A percentile compares a stretch with the other conserved stretches of the same genome.
These are phyloP conservation scores for Piper longum DNA, from an alignment of 164 flowering plant species.

Conservation along the genomic window DNA sequence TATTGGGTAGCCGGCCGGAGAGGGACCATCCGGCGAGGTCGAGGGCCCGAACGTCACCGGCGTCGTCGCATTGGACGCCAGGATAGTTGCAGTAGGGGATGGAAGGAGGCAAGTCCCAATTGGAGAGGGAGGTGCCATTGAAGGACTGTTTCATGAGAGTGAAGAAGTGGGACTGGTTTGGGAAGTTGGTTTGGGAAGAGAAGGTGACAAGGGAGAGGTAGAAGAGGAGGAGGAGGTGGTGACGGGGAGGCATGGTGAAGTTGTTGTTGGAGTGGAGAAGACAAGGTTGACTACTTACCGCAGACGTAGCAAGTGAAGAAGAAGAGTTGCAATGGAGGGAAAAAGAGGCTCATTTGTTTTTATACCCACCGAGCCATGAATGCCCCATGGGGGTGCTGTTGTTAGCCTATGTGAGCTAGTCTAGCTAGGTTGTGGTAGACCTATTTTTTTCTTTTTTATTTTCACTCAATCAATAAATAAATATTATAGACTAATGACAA, in stretches of 20 bases:
- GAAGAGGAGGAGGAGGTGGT: constrained; percentile 3
- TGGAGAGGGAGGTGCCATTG: constrained; percentile 29
- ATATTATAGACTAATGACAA: too few relatives aligned
- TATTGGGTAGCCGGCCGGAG: constrained; percentile 33
- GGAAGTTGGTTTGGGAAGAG: constrained; percentile 11
- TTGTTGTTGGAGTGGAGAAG: too few relatives aligned
- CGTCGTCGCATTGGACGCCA: constrained; percentile 48
- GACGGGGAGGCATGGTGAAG: not conserved
- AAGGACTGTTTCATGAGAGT: constrained; percentile 9
- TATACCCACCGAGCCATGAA: too few relatives aligned
- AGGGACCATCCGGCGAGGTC: constrained; percentile 49
- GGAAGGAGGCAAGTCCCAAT: constrained; percentile 28
- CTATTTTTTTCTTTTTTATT: too few relatives aligned
- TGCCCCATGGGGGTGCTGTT: too few relatives aligned
- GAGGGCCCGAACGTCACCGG: constrained; percentile 34
- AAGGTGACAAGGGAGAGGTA: constrained; percentile 12
- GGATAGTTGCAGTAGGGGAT: constrained; percentile 36
- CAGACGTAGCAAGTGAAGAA: too few relatives aligned
- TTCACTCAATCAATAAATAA: too few relatives aligned
- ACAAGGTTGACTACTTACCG: too few relatives aligned
- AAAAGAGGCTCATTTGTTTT: too few relatives aligned
- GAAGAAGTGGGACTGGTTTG: constrained; percentile 42
- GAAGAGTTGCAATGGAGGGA: too few relatives aligned
- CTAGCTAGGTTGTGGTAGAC: too few relatives aligned
- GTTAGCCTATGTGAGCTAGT: too few relatives aligned